Conservation (phyloP, 163 green algal genomes). For the Prototheca wickerhamii region DNA sequence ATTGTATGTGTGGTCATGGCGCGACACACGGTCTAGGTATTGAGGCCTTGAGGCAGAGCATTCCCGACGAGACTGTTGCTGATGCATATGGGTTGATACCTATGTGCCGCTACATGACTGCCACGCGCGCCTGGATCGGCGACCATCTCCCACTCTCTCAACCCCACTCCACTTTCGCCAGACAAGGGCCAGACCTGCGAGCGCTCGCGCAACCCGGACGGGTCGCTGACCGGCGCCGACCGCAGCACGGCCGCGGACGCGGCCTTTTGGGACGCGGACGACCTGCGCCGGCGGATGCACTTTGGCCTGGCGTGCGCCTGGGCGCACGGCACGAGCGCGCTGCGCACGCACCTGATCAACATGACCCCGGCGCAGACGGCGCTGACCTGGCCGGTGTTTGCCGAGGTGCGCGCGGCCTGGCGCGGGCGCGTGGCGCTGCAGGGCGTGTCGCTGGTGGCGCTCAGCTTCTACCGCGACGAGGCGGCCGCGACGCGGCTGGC, state of each 20-base stretch:
- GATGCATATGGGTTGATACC: too few species aligned
- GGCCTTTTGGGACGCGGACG: constrained; percentile 51
- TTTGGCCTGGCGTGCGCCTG: constrained; percentile 61
- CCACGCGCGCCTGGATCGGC: too few species aligned
- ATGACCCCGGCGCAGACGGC: constrained; percentile 51
- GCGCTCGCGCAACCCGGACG: constrained; percentile 52
- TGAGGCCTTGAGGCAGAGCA: too few species aligned
- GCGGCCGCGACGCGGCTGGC: constrained; percentile 32
- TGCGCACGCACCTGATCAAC: constrained; percentile 73
- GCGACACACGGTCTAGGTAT: too few species aligned
- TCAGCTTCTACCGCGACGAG: constrained; percentile 59
- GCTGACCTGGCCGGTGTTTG: constrained; percentile 61
- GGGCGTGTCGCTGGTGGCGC: constrained; percentile 51
- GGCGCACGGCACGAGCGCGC: constrained; percentile 56
- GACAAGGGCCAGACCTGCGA: constrained; percentile 70
- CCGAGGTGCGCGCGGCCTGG: constrained; percentile 41
- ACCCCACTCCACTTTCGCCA: constrained; percentile 12
- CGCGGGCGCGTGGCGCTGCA: constrained; percentile 53
- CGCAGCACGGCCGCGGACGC: constrained; percentile 47
- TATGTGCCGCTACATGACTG: too few species aligned
- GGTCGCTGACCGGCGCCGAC: constrained; percentile 54
- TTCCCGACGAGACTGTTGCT: too few species aligned
- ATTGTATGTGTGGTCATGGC: too few species aligned
- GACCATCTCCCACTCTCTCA: too few species aligned
- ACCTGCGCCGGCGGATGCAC: constrained; percentile 59